phyloP scores from a whole-genome alignment of 2,329 filamentous ascomycete species.

The Tolypocladium tropicale region DNA sequence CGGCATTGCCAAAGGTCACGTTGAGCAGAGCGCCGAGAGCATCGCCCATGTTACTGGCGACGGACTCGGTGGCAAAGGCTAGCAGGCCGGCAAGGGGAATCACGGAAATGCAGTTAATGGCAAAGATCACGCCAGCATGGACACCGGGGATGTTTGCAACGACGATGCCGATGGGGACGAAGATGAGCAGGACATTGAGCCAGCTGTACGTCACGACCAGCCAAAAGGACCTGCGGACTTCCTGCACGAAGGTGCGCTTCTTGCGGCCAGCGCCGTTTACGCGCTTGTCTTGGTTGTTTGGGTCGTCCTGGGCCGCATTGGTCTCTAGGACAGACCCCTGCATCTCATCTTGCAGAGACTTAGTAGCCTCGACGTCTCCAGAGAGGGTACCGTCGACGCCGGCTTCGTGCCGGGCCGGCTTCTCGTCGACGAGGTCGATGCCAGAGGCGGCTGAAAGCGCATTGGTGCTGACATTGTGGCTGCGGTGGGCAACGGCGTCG shows the following conservation, averaged over 20 bases:
- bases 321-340: conserved; percentile 45
- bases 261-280: conserved; percentile 16
- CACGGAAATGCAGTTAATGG: conserved; percentile 66
- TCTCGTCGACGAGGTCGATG: conserved; percentile 6
- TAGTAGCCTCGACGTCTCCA: conserved; percentile 21
- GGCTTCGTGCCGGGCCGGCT: conserved; percentile 10
- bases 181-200: conserved; percentile 67
- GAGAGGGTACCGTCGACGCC: conserved; percentile 15
- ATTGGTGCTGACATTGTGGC: not conserved
- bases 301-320: conserved; percentile 13
- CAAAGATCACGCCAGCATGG: conserved; percentile 55
- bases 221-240: conserved; percentile 38
- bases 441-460: conserved; percentile 3
- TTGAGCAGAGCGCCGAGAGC: conserved; percentile 64
- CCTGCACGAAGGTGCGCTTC: conserved; percentile 33
- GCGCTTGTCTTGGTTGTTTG: conserved; percentile 9
- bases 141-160: conserved; percentile 43
- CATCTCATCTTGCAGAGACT: conserved; percentile 41
- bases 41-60: conserved; percentile 62
- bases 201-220: conserved; percentile 62
- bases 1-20: conserved; percentile 69
- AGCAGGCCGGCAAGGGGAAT: conserved; percentile 64
- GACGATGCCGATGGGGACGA: conserved; percentile 68
- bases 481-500: conserved; percentile 5
- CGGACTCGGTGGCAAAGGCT: conserved; percentile 64